Conservation (phyloP, 1,284 basidiomycete species). For the Trametes pubescens region DNA sequence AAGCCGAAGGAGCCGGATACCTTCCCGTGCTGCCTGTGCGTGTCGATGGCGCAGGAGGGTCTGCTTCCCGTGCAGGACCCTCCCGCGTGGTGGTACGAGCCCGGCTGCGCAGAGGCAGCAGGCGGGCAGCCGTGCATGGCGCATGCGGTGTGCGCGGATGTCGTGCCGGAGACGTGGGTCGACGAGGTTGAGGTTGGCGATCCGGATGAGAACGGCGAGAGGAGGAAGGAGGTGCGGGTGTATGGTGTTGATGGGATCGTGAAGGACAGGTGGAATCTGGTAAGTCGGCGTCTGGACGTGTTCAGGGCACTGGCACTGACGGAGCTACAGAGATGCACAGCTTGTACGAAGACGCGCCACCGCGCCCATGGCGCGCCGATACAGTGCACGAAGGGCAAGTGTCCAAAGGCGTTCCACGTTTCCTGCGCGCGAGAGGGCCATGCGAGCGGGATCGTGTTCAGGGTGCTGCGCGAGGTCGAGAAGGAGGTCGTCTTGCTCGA, state of each 20-base stretch:
- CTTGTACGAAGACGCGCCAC: slow-evolving; percentile 73
- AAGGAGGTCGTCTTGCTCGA: slow-evolving; percentile 77
- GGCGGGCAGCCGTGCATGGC: slow-evolving; percentile 67
- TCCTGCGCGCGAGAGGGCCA: slow-evolving; percentile 81
- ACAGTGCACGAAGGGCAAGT: slow-evolving; percentile 94
- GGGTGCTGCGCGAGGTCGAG: slow-evolving; percentile 72
- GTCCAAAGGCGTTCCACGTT: slow-evolving; percentile 92
- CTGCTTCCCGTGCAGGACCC: slow-evolving; percentile 77
- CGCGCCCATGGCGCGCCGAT: slow-evolving; percentile 90
- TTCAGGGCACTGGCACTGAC: background rate
- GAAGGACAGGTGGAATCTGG: slow-evolving; percentile 90
- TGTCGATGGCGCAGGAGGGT: slow-evolving; percentile 62
- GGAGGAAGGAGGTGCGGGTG: slow-evolving; percentile 62
- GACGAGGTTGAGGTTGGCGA: slow-evolving; percentile 63
- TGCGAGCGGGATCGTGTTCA: slow-evolving; percentile 64
- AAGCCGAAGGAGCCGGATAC: slow-evolving; percentile 62
- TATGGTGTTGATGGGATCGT: slow-evolving; percentile 87
- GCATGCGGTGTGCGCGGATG: slow-evolving; percentile 79
- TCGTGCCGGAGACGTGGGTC: slow-evolving; percentile 88
- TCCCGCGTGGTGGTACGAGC: slow-evolving; percentile 58
- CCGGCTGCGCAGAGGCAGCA: slow-evolving; percentile 40
- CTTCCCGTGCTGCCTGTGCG: slow-evolving; percentile 86
- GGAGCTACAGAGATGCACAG: slow-evolving; percentile 80
- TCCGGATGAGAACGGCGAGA: slow-evolving; percentile 42
- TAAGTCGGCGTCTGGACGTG: slow-evolving; percentile 49